These are phyloP conservation scores for Vigna mungo DNA, from an alignment of 306 rosid genomes.

Conservation along the genomic window DNA sequence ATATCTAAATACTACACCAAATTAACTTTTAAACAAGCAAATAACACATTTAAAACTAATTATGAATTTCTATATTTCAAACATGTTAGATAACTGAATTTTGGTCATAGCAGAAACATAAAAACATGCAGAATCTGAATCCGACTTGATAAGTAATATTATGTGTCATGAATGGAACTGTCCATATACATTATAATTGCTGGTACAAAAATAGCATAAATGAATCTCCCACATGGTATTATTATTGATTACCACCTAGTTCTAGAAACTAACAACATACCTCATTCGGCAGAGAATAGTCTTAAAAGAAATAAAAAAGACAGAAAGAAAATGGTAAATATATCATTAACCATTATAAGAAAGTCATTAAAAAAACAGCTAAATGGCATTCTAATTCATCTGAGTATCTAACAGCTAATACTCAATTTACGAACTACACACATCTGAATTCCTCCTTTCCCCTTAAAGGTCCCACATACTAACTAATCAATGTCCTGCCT, in stretches of 20 bases:
- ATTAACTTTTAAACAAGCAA: background rate
- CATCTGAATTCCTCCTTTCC: too few relatives aligned
- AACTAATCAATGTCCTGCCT: too few relatives aligned
- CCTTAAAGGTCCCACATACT: too few relatives aligned
- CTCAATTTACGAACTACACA: too few relatives aligned
- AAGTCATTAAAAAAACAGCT: background rate
- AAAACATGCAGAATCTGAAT: constrained; percentile 32
- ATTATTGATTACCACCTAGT: background rate
- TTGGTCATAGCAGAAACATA: constrained; percentile 28
- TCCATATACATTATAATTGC: constrained; percentile 9
- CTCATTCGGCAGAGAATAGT: constrained; percentile 12
- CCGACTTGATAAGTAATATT: constrained; percentile 21
- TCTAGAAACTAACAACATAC: constrained; percentile 12
- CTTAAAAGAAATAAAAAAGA: constrained; percentile 13
- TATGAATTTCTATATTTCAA: constrained; percentile 32
- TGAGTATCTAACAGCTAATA: background rate
- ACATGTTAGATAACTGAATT: background rate
- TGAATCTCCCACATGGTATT: constrained; percentile 19
- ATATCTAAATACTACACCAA: constrained; percentile 33
- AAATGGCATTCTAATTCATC: constrained; percentile 12
- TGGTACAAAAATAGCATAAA: constrained; percentile 17
- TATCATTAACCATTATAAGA: background rate
- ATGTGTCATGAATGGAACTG: constrained; percentile 4
- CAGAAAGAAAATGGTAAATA: constrained; percentile 24
- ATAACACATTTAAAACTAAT: background rate